A percentile compares a stretch with the other conserved stretches of the same genome.
Evolutionary conservation across 2,329 filamentous ascomycete genomes (phyloP).

Genomic region (Clonostachys chloroleuca): DNA sequence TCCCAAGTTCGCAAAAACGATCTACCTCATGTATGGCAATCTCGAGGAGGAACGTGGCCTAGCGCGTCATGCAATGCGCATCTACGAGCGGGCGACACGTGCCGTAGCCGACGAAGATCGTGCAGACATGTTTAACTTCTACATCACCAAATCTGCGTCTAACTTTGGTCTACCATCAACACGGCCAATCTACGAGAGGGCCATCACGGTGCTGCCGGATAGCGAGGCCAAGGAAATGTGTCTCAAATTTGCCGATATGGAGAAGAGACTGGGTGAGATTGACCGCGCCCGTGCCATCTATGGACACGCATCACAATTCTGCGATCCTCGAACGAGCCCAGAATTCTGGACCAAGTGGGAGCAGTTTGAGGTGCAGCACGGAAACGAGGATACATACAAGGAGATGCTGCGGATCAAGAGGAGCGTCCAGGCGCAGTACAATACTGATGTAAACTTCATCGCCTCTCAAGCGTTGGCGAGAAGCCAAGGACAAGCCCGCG

Average conservation of each 20-base stretch:
- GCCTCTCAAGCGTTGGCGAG: slow-evolving; percentile 90
- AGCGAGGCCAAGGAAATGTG: slow-evolving; percentile 96
- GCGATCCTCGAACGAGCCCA: slow-evolving; percentile 85
- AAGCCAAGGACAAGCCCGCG: slow-evolving; percentile 57
- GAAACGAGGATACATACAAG: slow-evolving; percentile 98
- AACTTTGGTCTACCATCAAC: slow-evolving; percentile 97
- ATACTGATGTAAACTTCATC: slow-evolving; percentile 98
- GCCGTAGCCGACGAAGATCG: slow-evolving; percentile 93
- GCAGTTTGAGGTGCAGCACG: slow-evolving; percentile 92
- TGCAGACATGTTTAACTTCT: slow-evolving; percentile 98
- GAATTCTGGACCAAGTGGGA: slow-evolving; percentile 98
- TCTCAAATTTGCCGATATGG: slow-evolving; percentile 97
- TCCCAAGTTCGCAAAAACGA: slow-evolving; percentile 89
- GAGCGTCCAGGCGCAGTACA: slow-evolving; percentile 96
- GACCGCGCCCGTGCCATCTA: slow-evolving; percentile 94
- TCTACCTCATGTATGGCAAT: slow-evolving; percentile 98
- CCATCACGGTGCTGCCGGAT: slow-evolving; percentile 90
- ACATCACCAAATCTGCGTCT: slow-evolving; percentile 96
- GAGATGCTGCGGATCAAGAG: slow-evolving; percentile 98
- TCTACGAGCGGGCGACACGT: slow-evolving; percentile 94
- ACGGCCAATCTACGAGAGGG: slow-evolving; percentile 90
- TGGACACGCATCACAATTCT: slow-evolving; percentile 94
- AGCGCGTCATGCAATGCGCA: slow-evolving; percentile 95
- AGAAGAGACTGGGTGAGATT: slow-evolving; percentile 85
- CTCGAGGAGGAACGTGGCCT: slow-evolving; percentile 93